phyloP scores from a whole-genome alignment of 768 basidiomycete genomes.

The Lyophyllum semitale region DNA sequence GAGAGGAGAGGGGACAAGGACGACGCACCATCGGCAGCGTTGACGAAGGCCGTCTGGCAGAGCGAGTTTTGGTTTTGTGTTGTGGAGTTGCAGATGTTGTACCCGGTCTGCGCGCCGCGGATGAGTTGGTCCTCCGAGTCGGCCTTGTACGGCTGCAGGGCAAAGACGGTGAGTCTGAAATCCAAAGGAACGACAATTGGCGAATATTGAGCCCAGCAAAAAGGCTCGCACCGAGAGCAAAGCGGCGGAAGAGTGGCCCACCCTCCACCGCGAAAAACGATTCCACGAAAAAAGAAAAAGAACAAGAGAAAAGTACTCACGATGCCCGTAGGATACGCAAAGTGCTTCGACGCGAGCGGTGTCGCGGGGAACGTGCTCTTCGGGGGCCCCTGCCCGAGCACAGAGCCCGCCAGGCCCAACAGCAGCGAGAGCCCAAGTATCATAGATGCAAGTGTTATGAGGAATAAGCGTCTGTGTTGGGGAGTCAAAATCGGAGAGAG shows the following conservation, averaged over 20 bases:
- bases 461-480: neutral
- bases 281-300: neutral
- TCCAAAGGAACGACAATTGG: neutral
- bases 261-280: too few relatives aligned
- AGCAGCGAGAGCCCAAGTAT: neutral
- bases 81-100: constrained; percentile 62
- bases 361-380: constrained; percentile 38
- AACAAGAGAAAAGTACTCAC: constrained; percentile 28
- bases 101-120: constrained; percentile 58
- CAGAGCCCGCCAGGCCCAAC: too few relatives aligned
- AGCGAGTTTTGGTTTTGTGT: constrained; percentile 50
- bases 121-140: constrained; percentile 28
- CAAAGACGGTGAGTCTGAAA: neutral
- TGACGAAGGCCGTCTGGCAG: constrained; percentile 57
- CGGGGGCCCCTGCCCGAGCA: neutral
- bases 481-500: too few relatives aligned
- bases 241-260: too few relatives aligned
- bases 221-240: too few relatives aligned
- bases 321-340: constrained; percentile 40
- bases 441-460: too few relatives aligned
- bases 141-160: constrained; percentile 28
- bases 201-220: neutral
- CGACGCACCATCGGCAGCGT: constrained; percentile 47
- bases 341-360: constrained; percentile 45
- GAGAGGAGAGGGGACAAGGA: constrained; percentile 5